Evolutionary conservation across 371 early-diverging fungal genomes (phyloP), one percentile per base, ranked within the genome.

Genomic region (Coemansia linderi): DNA sequence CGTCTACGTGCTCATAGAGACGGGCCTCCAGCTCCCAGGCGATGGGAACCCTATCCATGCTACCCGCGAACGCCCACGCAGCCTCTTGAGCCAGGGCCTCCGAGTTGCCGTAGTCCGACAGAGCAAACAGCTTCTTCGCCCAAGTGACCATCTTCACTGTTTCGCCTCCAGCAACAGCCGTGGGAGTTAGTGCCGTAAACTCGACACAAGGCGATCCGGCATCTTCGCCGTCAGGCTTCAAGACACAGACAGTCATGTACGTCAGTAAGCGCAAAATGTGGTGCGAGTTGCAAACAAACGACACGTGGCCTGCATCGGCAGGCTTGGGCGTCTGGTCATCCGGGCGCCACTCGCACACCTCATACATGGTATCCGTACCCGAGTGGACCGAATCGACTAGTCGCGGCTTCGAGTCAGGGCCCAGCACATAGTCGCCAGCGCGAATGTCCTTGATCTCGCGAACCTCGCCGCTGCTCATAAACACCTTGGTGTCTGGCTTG

Each of bases 401-500:
- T 74, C 90, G 92, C 41, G 87, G 69, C 59, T 90, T 85, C 54
- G 93, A 94, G 24, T 92, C 93, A 63, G 89, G 90, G n/a, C 96
- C 96, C 44, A 96, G 86, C 6, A 76, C 69, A 4, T 19, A 43
- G 36, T 76, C 69, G 39, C 69, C 73, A 1, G 38, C 9, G 33
- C 38, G 19, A 17, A 76, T 68, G 24, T 57, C 57, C 43, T 43
- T 52, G 4, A 68, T 66, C 1, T 56, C 58, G 4, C 64, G 59
- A 12, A 36, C 15, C 4, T 65, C 37, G 12, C 73, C 77, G 27
- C 68, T 68, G 10, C 69, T 66, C 77, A 76, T 68, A 17, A 61
- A 44, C 58, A 76, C 68, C 3, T 22, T 59, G 2, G 76, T 76
- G 17, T 62, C 66, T 8, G 72, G 72, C 15, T 59, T 59, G 38